Percentiles rank a stretch among this genome's conserved stretches.
phyloP scores from a whole-genome alignment of 176 grass and related monocot species.

The Dendrocalamus sinicus region DNA sequence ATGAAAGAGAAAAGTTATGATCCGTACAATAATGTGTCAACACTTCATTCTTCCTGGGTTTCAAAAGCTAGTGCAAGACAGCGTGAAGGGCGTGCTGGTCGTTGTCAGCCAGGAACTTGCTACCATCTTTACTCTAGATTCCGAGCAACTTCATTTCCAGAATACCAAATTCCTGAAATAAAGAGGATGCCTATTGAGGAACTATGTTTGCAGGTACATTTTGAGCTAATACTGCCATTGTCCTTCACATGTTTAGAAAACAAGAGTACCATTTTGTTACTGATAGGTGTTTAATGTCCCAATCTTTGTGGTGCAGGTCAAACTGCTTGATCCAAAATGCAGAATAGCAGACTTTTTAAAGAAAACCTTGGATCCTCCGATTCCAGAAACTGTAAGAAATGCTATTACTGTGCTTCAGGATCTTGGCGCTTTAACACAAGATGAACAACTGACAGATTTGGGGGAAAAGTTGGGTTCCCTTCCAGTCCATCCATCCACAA shows the following conservation, averaged over 20 bases:
- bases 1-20: constrained; percentile 99
- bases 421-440: constrained; percentile 87
- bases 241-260: constrained; percentile 28
- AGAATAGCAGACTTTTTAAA: constrained; percentile 76
- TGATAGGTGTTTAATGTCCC: constrained; percentile 34
- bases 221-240: constrained; percentile 30
- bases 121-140: constrained; percentile 94
- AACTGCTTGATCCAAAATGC: constrained; percentile 81
- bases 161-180: constrained; percentile 90
- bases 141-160: constrained; percentile 74
- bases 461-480: constrained; percentile 87
- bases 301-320: constrained; percentile 64
- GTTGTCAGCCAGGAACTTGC: constrained; percentile 89
- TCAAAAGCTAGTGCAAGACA: constrained; percentile 93
- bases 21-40: constrained; percentile 96
- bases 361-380: constrained; percentile 88
- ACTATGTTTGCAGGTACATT: constrained; percentile 84
- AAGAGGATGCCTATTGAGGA: constrained; percentile 99
- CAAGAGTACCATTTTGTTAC: constrained; percentile 19
- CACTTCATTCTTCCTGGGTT: constrained; percentile 93
- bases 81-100: constrained; percentile 86
- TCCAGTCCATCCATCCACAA: constrained; percentile 88
- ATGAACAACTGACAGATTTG: constrained; percentile 78
- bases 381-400: constrained; percentile 79
- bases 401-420: constrained; percentile 78